Evolutionary conservation across 441 rosid species (phyloP), one percentile per base, ranked within the genome.

Genomic region (Melianthus villosus): DNA sequence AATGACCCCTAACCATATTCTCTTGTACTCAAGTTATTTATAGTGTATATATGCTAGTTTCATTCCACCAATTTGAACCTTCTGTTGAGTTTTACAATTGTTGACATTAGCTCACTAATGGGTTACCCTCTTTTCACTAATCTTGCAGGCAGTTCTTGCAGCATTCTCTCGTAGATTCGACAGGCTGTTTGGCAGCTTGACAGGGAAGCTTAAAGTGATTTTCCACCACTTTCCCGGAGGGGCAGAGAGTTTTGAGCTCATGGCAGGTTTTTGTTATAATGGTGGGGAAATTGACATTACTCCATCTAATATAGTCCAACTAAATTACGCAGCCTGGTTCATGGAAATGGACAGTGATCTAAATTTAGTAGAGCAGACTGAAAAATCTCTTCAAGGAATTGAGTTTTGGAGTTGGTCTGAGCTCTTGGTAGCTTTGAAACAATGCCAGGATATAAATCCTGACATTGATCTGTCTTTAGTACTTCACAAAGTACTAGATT

Each of bases 331-430:
- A 2, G 79, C 82, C 3, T 42, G 29, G 32, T 73, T 54, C 56
- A 49, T 68, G 74, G 79, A 71, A 51, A 68, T 64, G 63, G 61
- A 40, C 17, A 35, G 11, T 2, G 32, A 59, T 15, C 19, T 26
- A 0, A 78, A 65, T 44, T 63, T 75, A 22, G 25, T 73, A 44
- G 72, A 73, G 28, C 69, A 59, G 51, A 79, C 79, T 4, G 69
- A 62, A 47, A 82, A 71, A 56, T 71, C 69, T 27, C 58, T 86
- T 53, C 59, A 64, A 40, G 79, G 72, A 51, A 64, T 77, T 40
- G 45, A 51, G 28, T 68, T 53, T 34, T 82, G 86, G 97, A 35
- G 76, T 28, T 82, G 92, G 92, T 69, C 83, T 7, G 92, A 77
- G 53, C 65, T 82, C 38, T 50, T 86, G 61, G 57, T 53, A 37